Evolutionary conservation across 2,329 filamentous ascomycete species (phyloP), one percentile per base, ranked within the genome.

Genomic region (Alternaria atra): DNA sequence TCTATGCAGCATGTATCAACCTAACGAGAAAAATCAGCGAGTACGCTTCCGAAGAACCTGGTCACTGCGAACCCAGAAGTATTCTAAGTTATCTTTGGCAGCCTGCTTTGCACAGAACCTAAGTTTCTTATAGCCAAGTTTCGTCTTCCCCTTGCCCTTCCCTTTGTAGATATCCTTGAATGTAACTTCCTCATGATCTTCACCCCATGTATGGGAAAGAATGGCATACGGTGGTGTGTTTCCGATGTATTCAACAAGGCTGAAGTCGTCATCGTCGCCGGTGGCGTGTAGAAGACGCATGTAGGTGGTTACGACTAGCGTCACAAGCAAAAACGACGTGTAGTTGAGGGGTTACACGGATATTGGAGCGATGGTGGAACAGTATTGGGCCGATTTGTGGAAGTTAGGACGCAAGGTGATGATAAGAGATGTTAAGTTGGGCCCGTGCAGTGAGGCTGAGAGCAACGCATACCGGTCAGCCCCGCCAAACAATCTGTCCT

Each of bases 1-100:
- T 64, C 52, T 15, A 64, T 59, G 32, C 60, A 62, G 29, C 51
- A 58, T 7, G 54, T 54, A 44, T 58, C 42, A n/a, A 61, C 10
- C 57, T 44, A 55, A 1, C 6, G 8, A 37, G n/a, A n/a, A 37
- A 17, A 20, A 20, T 20, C 20, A 20, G 20, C 20, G 20, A 20
- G 20, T 20, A 20, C 20, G 20, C 20, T 20, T 20, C 2, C 20
- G 20, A 20, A 20, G 20, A 2, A 20, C 20, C 20, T 20, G 20
- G 20, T 20, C 2, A 20, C 20, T 20, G 20, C 20, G 20, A 20
- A 58, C 17, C 52, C 51, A 60, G 39, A 60, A 50, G 39, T 39
- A 60, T 6, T 61, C 15, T 4, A 59, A 9, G 2, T 15, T 10
- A 9, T 59, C 50, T 15, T 3, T 30, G 12, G 23, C n/a, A 1